phyloP scores from a whole-genome alignment of 805 yeast genomes.

The Wilhelminamyces savonicus region DNA sequence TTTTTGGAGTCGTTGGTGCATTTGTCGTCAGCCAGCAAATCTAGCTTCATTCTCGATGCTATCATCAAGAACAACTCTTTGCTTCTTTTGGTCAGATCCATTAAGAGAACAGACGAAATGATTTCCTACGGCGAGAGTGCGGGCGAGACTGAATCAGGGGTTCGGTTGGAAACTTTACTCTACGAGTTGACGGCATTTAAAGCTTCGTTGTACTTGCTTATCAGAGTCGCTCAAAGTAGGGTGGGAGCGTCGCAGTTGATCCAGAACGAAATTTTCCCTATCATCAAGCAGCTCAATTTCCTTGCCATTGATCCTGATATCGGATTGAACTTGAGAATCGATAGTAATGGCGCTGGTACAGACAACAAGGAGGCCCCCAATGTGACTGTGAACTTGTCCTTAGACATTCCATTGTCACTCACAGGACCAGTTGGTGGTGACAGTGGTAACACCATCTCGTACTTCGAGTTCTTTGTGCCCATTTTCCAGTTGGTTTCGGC shows the following conservation, averaged over 20 bases:
- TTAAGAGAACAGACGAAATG: slow-evolving; percentile 65
- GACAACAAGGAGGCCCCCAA: slow-evolving; percentile 11
- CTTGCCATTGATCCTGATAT: slow-evolving; percentile 72
- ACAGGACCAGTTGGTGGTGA: slow-evolving; percentile 8
- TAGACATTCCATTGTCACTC: slow-evolving; percentile 46
- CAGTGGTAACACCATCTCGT: slow-evolving; percentile 39
- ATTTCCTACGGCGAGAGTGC: slow-evolving; percentile 28
- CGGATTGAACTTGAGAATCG: slow-evolving; percentile 52
- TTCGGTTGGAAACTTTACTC: slow-evolving; percentile 48
- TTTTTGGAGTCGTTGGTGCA: slow-evolving; percentile 63
- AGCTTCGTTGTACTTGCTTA: slow-evolving; percentile 60
- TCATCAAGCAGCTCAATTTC: slow-evolving; percentile 50
- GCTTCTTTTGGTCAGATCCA: slow-evolving; percentile 55
- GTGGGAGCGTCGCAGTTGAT: slow-evolving; percentile 72
- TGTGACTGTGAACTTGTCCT: slow-evolving; percentile 40
- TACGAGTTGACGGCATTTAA: slow-evolving; percentile 77
- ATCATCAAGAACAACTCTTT: slow-evolving; percentile 64
- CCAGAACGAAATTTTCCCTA: slow-evolving; percentile 65
- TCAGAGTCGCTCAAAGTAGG: slow-evolving; percentile 70
- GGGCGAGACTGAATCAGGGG: slow-evolving; percentile 15
- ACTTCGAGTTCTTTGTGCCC: slow-evolving; percentile 66
- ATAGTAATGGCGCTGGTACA: slow-evolving; percentile 9
- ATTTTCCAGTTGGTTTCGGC: slow-evolving; percentile 68
- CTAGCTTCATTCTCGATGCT: slow-evolving; percentile 50
- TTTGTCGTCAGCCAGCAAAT: slow-evolving; percentile 42